Percentiles rank a stretch among this genome's conserved stretches.
Conservation (phyloP, 495 filamentous ascomycete genomes). For the Podospora sp. region DNA sequence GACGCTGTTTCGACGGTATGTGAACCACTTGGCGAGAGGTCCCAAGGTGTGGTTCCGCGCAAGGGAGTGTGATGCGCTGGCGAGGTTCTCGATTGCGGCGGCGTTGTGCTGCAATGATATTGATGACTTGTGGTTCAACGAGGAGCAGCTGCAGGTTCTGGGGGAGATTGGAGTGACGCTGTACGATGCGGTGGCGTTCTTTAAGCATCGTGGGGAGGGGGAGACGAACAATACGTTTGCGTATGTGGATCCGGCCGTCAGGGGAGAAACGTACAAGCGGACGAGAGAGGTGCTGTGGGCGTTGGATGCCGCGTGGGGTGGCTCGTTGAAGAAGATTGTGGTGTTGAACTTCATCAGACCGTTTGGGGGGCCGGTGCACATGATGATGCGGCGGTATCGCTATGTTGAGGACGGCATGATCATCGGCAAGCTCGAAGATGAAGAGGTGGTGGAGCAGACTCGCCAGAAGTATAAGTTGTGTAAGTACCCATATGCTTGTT, state of each 20-base stretch:
- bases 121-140: conserved; percentile 25
- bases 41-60: conserved; percentile 30
- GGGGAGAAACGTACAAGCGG: conserved; percentile 15
- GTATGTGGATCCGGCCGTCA: conserved; percentile 16
- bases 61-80: conserved; percentile 27
- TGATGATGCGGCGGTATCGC: conserved; percentile 32
- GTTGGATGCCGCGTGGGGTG: conserved; percentile 24
- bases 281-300: conserved; percentile 30
- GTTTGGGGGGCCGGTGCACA: conserved; percentile 31
- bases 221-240: conserved; percentile 32
- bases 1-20: conserved; percentile 27
- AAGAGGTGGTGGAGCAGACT: conserved; percentile 22
- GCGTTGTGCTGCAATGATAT: conserved; percentile 27
- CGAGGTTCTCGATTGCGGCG: conserved; percentile 24
- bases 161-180: conserved; percentile 26
- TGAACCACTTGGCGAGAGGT: conserved; percentile 21
- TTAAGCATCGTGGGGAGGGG: conserved; percentile 32
- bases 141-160: conserved; percentile 25
- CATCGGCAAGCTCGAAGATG: conserved; percentile 24
- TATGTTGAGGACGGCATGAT: conserved; percentile 29
- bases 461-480: conserved; percentile 27
- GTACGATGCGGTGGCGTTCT: conserved; percentile 30
- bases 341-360: conserved; percentile 26
- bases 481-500: too few relatives aligned
- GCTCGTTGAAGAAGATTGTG: neutral